These are phyloP conservation scores for Boletus sp. DNA, from an alignment of 1,284 basidiomycete genomes.

Conservation along the genomic window DNA sequence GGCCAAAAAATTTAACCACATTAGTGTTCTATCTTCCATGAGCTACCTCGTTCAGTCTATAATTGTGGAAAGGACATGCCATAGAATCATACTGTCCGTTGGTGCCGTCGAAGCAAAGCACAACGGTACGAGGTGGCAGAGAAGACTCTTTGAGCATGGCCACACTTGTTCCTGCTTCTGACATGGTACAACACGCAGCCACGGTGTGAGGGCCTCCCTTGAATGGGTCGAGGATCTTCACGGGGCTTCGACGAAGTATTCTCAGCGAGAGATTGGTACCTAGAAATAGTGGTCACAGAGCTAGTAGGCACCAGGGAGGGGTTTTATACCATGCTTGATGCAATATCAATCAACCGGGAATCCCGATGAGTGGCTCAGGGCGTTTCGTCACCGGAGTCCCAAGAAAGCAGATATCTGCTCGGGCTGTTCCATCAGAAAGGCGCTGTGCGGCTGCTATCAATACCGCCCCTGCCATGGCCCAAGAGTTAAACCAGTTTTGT, in stretches of 20 bases:
- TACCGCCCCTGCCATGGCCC: too few relatives aligned
- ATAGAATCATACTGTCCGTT: conserved; percentile 42
- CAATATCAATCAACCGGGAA: too few relatives aligned
- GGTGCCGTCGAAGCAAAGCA: conserved; percentile 67
- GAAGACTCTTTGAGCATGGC: conserved; percentile 1
- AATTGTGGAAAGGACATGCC: conserved; percentile 24
- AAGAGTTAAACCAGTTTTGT: too few relatives aligned
- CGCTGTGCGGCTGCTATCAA: too few relatives aligned
- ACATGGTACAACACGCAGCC: conserved; percentile 15
- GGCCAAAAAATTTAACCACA: conserved; percentile 61
- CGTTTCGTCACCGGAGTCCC: too few relatives aligned
- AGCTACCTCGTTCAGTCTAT: background rate
- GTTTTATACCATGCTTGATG: conserved; percentile 11
- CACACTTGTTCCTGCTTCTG: background rate
- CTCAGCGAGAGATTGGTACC: too few relatives aligned
- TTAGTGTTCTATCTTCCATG: conserved; percentile 55
- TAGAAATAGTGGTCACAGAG: too few relatives aligned
- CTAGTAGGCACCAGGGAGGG: background rate
- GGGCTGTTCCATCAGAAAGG: too few relatives aligned
- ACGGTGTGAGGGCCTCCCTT: too few relatives aligned
- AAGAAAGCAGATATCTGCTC: too few relatives aligned
- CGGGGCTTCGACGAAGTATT: background rate
- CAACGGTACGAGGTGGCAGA: conserved; percentile 39
- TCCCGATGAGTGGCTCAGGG: too few relatives aligned
- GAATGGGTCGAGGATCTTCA: too few relatives aligned